Evolutionary conservation across 306 rosid genomes (phyloP), one percentile per base, ranked within the genome.

Genomic region (Malus fusca): DNA sequence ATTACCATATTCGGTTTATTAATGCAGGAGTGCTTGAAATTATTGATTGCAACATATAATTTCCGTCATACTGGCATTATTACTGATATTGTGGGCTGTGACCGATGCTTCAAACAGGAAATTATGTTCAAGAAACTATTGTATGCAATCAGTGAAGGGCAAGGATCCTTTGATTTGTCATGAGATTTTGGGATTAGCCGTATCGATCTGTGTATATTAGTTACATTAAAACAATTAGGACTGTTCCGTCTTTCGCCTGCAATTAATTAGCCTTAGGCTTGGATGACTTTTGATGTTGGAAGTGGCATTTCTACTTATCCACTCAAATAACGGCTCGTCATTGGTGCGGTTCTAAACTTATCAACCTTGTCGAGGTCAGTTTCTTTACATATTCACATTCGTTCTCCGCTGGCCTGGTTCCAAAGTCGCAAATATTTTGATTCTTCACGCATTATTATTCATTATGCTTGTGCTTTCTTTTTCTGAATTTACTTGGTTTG

Each of bases 91-190:
- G 69, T 4, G 33, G 71, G 18, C 33, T 72, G 4, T 7, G 26
- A 52, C 68, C 73, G 59, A 37, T 66, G 40, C 59, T 74, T 48
- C 8, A 68, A 73, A 77, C 97, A 96, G 99, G 97, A 92, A 85
- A 87, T 96, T 65, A 96, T 96, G 99, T 84, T 21, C 89, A 92
- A 90, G 96, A 96, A 92, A 87, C 93, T 96, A 75, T 86, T 92
- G 69, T 96, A 89, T 86, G 99, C 99, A 76, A 92, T 96, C 91
- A 89, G 72, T 67, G 99, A 96, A 88, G 99, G 99, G 85, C 99
- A 92, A 84, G 99, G 99, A 81, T 96, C 99, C 66, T 96, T 96
- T 33, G 99, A 96, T 85, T 84, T 96, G 78, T 96, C 99, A 81
- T 96, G 98, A 96, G 88, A 77, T 84, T 79, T 87, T 74, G 76